These are phyloP conservation scores for Phanerochaete sordida DNA, from an alignment of 768 basidiomycete genomes.

Conservation along the genomic window DNA sequence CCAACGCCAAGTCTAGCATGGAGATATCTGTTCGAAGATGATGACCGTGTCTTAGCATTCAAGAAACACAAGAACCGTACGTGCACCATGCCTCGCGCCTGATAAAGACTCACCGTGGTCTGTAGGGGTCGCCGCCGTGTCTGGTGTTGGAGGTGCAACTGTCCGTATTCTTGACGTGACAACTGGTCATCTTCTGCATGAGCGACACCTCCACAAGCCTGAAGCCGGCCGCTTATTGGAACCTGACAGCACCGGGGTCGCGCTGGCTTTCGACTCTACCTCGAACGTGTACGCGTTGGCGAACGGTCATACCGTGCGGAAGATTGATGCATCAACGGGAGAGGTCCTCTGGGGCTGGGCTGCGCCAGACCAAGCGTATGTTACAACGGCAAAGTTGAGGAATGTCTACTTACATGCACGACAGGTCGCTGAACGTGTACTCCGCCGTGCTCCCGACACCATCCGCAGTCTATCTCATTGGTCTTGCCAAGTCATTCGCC, in stretches of 20 bases:
- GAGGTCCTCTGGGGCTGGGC: conserved; percentile 67
- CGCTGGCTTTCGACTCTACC: conserved; percentile 37
- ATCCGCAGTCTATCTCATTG: conserved; percentile 52
- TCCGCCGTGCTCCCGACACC: conserved; percentile 55
- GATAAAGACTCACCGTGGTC: not conserved
- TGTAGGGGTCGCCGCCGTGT: conserved; percentile 67
- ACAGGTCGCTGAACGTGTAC: conserved; percentile 62
- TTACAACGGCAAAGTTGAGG: not conserved
- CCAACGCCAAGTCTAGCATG: conserved; percentile 49
- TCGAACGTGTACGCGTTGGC: conserved; percentile 48
- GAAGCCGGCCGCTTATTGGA: conserved; percentile 43
- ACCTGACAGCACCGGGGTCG: conserved; percentile 53
- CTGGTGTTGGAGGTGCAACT: conserved; percentile 68
- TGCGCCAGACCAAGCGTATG: conserved; percentile 65
- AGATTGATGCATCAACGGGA: conserved; percentile 49
- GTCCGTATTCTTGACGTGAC: conserved; percentile 63
- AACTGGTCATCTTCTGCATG: conserved; percentile 63
- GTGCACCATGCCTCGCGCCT: conserved; percentile 19
- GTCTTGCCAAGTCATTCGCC: conserved; percentile 38
- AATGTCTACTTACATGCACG: not conserved
- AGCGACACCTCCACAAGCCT: conserved; percentile 55
- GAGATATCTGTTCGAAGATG: conserved; percentile 72
- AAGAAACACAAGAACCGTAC: conserved; percentile 54
- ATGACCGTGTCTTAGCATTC: conserved; percentile 67
- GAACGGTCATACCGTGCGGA: conserved; percentile 56